Base-by-base conservation (phyloP, 2,329 filamentous ascomycete species). In the Aspergillus nomiae region DNA sequence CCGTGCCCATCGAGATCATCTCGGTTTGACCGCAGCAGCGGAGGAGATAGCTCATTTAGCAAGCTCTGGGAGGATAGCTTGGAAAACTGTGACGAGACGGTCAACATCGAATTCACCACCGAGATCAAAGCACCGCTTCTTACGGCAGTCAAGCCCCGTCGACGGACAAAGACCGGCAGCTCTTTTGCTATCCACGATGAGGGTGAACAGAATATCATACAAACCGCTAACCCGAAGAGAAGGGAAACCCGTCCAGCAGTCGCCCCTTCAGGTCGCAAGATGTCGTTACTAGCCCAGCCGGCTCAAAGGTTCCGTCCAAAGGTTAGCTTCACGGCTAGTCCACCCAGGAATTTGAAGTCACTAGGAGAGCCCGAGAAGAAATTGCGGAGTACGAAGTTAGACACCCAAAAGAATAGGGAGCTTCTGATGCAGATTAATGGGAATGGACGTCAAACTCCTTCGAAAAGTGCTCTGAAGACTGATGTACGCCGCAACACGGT, bases 171-270 rank as follows among this genome's bases (percentile, higher is more conserved):
- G 61, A 69, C 66, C 8, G 65, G 63, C 21, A 61, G 70, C 19
- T 67, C 69, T 1, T 80, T 81, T 38, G 69, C 71, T 14, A 81
- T 81, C 51, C 77, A 80, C 57, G 76, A 80, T 26, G 79, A 81
- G 41, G 56, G 48, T 32, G 65, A 66, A n/a, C 65, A 66, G 19
- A 67, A 66, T 24, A 43, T 45, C 50, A 16, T 51, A 21, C 55
- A 53, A 34, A 59, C 61, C 38, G 61, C 58, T 19, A 63, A 60
- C 24, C 67, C 62, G 48, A 62, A 41, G 32, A 72, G 59, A 63
- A 65, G 62, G 67, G 69, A 70, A 62, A 67, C 60, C 38, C 65
- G 30, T 46, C 61, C 58, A 51, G 59, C 59, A 57, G 64, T 58
- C 9, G 26, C 43, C 36, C 8, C 63, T 14, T 58, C 67, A 8